Conservation (phyloP, 345 rosid genomes). For the Microcos paniculata region DNA sequence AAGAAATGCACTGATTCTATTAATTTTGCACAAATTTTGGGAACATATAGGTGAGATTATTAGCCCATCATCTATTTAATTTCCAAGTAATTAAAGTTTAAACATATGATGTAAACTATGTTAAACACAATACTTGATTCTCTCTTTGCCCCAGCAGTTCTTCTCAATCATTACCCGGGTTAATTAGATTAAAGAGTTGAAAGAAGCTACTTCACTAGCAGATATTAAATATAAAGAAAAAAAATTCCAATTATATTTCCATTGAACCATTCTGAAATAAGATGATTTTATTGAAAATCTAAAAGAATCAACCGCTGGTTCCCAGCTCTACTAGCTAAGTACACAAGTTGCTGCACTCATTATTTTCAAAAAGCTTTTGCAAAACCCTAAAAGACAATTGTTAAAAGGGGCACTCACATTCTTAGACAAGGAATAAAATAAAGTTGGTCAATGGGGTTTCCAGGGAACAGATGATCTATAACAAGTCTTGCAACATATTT, state of each 20-base stretch:
- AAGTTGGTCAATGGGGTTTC: not conserved
- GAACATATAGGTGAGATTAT: not conserved
- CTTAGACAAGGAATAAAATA: not conserved
- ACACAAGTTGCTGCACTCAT: not conserved
- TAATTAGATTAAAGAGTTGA: not conserved
- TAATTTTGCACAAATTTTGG: not conserved
- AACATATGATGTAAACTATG: not conserved
- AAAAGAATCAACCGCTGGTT: not conserved
- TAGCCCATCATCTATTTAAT: not conserved
- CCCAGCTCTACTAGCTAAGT: not conserved
- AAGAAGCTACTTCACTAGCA: not conserved
- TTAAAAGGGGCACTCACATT: not conserved
- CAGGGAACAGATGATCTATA: not conserved
- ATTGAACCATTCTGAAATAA: not conserved
- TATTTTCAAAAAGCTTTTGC: not conserved
- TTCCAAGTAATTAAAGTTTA: not conserved
- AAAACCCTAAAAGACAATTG: not conserved
- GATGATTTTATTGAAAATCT: constrained; percentile 1
- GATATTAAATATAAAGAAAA: not conserved
- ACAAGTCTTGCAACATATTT: not conserved
- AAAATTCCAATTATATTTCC: not conserved
- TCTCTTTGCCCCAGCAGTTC: not conserved
- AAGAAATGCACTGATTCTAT: not conserved
- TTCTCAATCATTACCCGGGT: not conserved
- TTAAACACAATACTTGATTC: not conserved